Evolutionary conservation across 2,329 filamentous ascomycete species (phyloP), one percentile per base, ranked within the genome.

Genomic region (Penicillium brevicompactum): DNA sequence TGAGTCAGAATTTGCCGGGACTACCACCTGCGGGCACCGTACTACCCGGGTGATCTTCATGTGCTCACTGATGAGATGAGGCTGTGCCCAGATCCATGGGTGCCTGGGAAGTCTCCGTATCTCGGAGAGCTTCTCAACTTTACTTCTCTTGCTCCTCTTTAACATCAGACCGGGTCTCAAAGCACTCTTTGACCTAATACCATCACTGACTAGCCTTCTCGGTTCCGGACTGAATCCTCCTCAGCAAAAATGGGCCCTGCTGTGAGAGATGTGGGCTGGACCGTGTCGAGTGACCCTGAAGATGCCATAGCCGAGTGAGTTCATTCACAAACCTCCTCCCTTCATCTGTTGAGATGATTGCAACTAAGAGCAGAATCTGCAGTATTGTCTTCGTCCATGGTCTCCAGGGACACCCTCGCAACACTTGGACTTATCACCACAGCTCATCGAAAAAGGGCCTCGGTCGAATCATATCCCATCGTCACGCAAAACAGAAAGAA

Each of bases 311-410:
- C 31, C 10, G 31, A 34, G 31, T 34, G 31, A 34, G 31, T 34
- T 14, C 31, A 34, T 11, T 11, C 30, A 7, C 30, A 7, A 11
- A 8, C 3, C 10, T 5, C 31, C 5, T 14, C 10, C 31, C 31
- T 34, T 31, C 7, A 31, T 31, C 31, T 34, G 10, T 14, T 4
- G 9, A 18, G 18, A 18, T 18, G 4, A 34, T 34, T 27, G 24
- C 24, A 8, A 27, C 24, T 34, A 34, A 34, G 6, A 34, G 10
- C 9, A 11, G 13, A 34, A 34, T 34, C 4, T 11, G 8, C 7
- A 47, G 45, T 47, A 37, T 47, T 21, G 45, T 47, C 7, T 47
- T 47, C 45, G 30, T 47, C 8, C 45, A 47, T 21, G 45, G 45
- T 10, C 45, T 47, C 21, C 30, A 47, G 14, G 45, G 45, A 37